Conservation (phyloP, 2,329 filamentous ascomycete species). For the Phaeophleospora eucalypticola region DNA sequence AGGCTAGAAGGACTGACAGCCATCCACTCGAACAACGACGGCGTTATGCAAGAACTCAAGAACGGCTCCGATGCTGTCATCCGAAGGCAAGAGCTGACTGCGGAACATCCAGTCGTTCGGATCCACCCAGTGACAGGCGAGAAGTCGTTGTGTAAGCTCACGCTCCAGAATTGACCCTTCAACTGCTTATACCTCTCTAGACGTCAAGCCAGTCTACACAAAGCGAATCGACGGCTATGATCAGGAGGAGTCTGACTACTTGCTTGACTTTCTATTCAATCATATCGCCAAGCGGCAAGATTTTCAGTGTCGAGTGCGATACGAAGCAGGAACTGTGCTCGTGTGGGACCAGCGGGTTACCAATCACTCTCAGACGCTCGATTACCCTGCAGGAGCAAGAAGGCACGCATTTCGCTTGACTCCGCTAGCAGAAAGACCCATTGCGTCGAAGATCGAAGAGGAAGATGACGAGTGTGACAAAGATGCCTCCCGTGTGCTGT, state of each 20-base stretch:
- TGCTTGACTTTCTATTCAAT: constrained; percentile 66
- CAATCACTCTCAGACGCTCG: constrained; percentile 22
- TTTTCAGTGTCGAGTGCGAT: constrained; percentile 23
- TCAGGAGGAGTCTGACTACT: constrained; percentile 73
- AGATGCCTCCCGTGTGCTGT: constrained; percentile 6
- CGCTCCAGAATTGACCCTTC: not conserved
- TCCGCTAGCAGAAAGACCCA: constrained; percentile 25
- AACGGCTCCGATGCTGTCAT: constrained; percentile 27
- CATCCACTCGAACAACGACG: constrained; percentile 10
- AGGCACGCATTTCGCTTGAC: constrained; percentile 29
- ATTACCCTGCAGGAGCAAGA: constrained; percentile 24
- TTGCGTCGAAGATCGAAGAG: constrained; percentile 23
- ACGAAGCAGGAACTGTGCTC: constrained; percentile 23
- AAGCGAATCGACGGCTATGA: constrained; percentile 74
- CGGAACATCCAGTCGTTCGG: constrained; percentile 67
- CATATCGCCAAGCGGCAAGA: constrained; percentile 22
- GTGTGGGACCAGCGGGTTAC: constrained; percentile 21
- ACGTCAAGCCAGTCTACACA: constrained; percentile 77
- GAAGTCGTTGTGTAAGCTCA: constrained; percentile 59
- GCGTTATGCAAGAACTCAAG: constrained; percentile 21
- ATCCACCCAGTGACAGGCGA: constrained; percentile 74
- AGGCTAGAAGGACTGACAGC: constrained; percentile 20
- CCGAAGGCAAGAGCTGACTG: constrained; percentile 31
- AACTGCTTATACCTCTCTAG: not conserved
- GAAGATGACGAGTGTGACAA: constrained; percentile 24